Evolutionary conservation across 2,329 filamentous ascomycete genomes (phyloP).

Genomic region (Hypoxylon sp.): DNA sequence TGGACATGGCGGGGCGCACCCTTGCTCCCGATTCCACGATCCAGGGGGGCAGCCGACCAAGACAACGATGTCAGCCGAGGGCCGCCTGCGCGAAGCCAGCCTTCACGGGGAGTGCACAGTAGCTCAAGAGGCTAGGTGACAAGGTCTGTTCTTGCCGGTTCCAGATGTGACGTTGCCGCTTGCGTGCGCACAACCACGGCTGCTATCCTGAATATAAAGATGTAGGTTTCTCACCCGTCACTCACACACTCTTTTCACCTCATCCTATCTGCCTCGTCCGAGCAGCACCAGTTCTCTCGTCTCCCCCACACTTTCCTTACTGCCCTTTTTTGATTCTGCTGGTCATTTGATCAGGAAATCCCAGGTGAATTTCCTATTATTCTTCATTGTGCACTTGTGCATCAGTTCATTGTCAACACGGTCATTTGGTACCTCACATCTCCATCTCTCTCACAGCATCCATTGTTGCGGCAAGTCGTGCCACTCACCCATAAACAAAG

Average conservation of each 20-base stretch:
- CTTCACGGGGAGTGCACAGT: constrained; percentile 34
- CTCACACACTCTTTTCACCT: constrained; percentile 16
- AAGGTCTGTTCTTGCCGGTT: constrained; percentile 14
- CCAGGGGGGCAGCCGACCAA: constrained; percentile 40
- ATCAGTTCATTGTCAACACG: constrained; percentile 36
- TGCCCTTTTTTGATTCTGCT: constrained; percentile 40
- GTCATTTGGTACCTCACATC: constrained; percentile 40
- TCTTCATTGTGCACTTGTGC: constrained; percentile 42
- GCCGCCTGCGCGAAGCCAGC: constrained; percentile 33
- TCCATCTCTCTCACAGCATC: constrained; percentile 24
- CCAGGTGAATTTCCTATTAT: constrained; percentile 45
- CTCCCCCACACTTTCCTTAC: constrained; percentile 41
- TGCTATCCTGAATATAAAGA: constrained; percentile 39
- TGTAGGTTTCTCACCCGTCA: constrained; percentile 29
- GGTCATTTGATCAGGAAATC: constrained; percentile 44
- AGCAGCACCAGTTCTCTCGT: constrained; percentile 41
- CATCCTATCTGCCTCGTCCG: constrained; percentile 31
- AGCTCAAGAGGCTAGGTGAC: neutral
- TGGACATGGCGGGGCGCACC: constrained; percentile 28
- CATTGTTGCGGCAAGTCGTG: constrained; percentile 26
- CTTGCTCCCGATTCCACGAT: constrained; percentile 43
- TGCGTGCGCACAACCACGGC: constrained; percentile 18
- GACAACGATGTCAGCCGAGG: constrained; percentile 42
- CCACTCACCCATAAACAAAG: constrained; percentile 36
- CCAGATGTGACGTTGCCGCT: constrained; percentile 43